phyloP scores from a whole-genome alignment of 164 flowering plant genomes.

The grape (Vitis vinifera) region ASM3070453v1 NC_081806.1:7332501-7333000 shows the following conservation, averaged over 20 bases:
- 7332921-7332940: conserved; percentile 76
- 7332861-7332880: conserved; percentile 90
- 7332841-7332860: conserved; percentile 58
- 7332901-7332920: conserved; percentile 92
- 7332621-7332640: too few relatives aligned
- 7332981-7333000: conserved; percentile 64
- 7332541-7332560: neutral
- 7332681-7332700: too few relatives aligned
- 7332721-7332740: too few relatives aligned
- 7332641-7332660: too few relatives aligned
- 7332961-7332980: conserved; percentile 69
- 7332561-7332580: neutral
- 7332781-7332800: neutral
- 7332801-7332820: neutral
- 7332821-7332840: neutral
- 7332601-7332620: too few relatives aligned
- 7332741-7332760: too few relatives aligned
- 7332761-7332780: neutral
- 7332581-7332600: too few relatives aligned
- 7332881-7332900: conserved; percentile 96
- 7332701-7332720: too few relatives aligned
- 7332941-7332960: conserved; percentile 59
- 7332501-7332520: conserved; percentile 33
- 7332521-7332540: neutral
- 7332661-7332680: too few relatives aligned